Base-by-base conservation (phyloP, 345 rosid species). In the Turritis glabra region DNA sequence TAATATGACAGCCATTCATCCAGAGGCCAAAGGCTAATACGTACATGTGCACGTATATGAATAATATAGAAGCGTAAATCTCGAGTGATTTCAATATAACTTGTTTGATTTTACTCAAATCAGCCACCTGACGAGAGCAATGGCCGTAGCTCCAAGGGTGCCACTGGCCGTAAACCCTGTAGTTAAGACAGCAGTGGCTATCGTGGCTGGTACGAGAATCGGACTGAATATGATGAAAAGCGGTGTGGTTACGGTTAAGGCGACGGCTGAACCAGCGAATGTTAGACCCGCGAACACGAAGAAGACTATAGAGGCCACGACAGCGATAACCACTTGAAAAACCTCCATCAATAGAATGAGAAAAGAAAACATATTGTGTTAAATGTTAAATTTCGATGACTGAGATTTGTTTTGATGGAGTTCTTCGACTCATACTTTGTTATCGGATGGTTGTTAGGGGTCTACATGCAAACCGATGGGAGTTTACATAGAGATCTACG, bases 171-270 rank as follows among this genome's bases (percentile, higher is more conserved):
- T 43, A 80, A 92, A 85, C 25, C 98, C 95, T 53, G 76, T 67
- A 43, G 66, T 64, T 38, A 90, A 26, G 46, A 90, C 67, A n/a
- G 79, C 74, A 22, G 74, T 75, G 0, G 88, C 68, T 69, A 90
- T 77, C 4, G 85, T 77, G 5, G 92, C 90, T 2, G 96, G 96
- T 73, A 90, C 84, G 11, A 92, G 82, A 32, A 90, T 86, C 0
- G 96, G 98, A 77, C 96, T 92, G 90, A 85, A 88, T 26, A 90
- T 82, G 74, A 92, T 83, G 57, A 92, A 72, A 54, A 92, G 81
- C 1, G 96, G 98, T 13, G 93, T 85, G 63, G 85, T 90, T 7
- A 88, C 63, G 67, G 85, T 81, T 67, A 92, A 82, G 3, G 69
- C 86, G 30, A 85, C 87, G 47, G 91, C 92, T 0, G 95, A 85